phyloP scores from a whole-genome alignment of 2,329 filamentous ascomycete genomes.

The Apiospora phragmitis region DNA sequence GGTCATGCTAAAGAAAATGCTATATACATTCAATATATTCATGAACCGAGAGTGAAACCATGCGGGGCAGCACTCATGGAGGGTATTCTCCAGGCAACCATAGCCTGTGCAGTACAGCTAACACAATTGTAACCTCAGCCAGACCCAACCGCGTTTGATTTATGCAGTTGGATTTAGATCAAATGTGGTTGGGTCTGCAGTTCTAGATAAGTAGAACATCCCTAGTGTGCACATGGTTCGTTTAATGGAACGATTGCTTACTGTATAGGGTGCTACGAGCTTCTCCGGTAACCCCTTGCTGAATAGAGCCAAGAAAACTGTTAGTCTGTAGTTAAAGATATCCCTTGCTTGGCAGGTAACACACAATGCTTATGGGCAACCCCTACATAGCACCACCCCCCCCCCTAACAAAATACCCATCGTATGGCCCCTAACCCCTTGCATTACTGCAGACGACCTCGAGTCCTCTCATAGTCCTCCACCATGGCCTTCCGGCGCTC shows the following conservation, averaged over 20 bases:
- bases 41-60: background rate
- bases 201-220: background rate
- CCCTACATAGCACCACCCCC: no score
- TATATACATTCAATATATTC: no score
- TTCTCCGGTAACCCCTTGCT: background rate
- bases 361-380: no score
- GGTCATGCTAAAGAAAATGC: no score
- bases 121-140: background rate
- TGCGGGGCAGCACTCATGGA: background rate
- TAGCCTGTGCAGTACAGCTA: background rate
- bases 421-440: no score
- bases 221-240: background rate
- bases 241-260: background rate
- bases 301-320: no score
- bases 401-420: no score
- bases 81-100: background rate
- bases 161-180: no score
- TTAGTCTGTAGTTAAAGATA: no score
- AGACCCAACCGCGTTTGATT: background rate
- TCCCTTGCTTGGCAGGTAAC: no score
- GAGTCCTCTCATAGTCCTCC: slow-evolving; percentile 7
- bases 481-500: background rate
- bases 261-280: background rate
- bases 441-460: background rate
- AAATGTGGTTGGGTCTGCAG: background rate